phyloP scores from a whole-genome alignment of 2,329 filamentous ascomycete species.

The Aspergillus spinulosporus region DNA sequence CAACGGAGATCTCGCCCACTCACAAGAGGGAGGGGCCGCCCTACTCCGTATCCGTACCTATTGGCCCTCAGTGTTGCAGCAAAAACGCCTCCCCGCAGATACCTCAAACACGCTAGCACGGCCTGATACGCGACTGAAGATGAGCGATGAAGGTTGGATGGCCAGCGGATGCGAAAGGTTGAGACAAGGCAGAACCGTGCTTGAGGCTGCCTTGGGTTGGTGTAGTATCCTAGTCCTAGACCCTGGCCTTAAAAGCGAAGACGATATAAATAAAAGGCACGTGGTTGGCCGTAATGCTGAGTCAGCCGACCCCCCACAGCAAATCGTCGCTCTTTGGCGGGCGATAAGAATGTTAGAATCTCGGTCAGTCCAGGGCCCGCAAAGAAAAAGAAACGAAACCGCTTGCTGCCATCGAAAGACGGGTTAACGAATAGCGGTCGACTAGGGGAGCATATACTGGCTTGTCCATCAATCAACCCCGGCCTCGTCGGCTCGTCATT shows the following conservation, averaged over 20 bases:
- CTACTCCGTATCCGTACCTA: not conserved
- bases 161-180: not conserved
- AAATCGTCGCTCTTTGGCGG: not conserved
- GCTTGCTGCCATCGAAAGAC: too few relatives aligned
- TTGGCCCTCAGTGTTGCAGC: conserved; percentile 7
- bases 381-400: conserved; percentile 5
- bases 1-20: conserved; percentile 20
- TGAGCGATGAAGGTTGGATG: not conserved
- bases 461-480: not conserved
- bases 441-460: not conserved
- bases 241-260: not conserved
- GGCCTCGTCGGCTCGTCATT: not conserved
- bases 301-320: conserved; percentile 19
- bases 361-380: not conserved
- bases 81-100: conserved; percentile 8
- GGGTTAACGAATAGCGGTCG: not conserved
- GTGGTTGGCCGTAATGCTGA: conserved; percentile 21
- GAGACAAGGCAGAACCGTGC: conserved; percentile 1
- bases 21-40: not conserved
- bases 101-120: conserved; percentile 10
- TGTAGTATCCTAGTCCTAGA: not conserved
- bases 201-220: not conserved
- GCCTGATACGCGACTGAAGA: not conserved
- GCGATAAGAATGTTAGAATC: conserved; percentile 10
- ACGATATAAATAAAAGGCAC: conserved; percentile 22